phyloP scores from a whole-genome alignment of 331 rosid genomes.

The Stylosanthes scabra region DNA sequence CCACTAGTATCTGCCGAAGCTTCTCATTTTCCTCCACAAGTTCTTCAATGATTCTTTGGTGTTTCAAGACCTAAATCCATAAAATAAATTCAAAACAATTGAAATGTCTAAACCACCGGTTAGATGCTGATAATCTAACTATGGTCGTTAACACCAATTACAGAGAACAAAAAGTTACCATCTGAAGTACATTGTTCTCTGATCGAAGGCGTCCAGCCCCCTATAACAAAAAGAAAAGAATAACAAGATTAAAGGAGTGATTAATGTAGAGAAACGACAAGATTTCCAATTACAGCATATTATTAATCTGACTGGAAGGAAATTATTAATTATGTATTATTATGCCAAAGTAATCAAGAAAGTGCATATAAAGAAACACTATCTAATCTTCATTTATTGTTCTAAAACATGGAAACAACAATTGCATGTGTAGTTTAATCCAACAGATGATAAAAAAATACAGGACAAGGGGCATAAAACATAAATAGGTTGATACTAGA shows the following conservation, averaged over 20 bases:
- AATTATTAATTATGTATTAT: not conserved
- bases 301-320: not conserved
- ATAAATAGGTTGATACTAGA: not conserved
- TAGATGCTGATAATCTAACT: slow-evolving; percentile 19
- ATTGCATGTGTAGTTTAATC: not conserved
- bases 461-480: slow-evolving; percentile 7
- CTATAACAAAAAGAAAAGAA: slow-evolving; percentile 46
- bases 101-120: not conserved
- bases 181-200: slow-evolving; percentile 75
- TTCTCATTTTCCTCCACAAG: slow-evolving; percentile 84
- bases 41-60: slow-evolving; percentile 90
- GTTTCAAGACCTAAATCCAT: slow-evolving; percentile 75
- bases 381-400: slow-evolving; percentile 3
- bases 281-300: slow-evolving; percentile 5
- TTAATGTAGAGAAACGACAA: slow-evolving; percentile 25
- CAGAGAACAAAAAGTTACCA: slow-evolving; percentile 60
- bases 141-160: not conserved
- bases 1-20: slow-evolving; percentile 82
- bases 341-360: slow-evolving; percentile 25
- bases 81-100: slow-evolving; percentile 8
- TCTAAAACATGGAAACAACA: slow-evolving; percentile 7
- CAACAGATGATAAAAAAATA: slow-evolving; percentile 6
- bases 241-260: not conserved
- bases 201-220: slow-evolving; percentile 69
- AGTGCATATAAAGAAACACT: slow-evolving; percentile 19